A percentile compares a stretch with the other conserved stretches of the same genome.
These are phyloP conservation scores for Saccharomycopsis malanga DNA, from an alignment of 805 yeast genomes.

Conservation along the genomic window DNA sequence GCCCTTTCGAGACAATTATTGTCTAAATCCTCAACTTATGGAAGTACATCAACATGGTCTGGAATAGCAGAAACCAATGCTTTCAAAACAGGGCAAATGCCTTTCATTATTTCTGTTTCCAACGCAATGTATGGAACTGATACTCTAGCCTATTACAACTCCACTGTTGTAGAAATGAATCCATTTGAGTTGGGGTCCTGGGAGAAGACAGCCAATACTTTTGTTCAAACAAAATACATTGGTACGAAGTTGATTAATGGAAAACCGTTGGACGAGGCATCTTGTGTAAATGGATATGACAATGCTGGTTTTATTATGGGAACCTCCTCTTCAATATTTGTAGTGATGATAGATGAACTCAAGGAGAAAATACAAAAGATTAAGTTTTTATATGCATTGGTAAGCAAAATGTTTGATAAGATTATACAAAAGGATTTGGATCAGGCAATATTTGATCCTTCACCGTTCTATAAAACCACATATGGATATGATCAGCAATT, in stretches of 20 bases:
- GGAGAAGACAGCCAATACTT: slow-evolving; percentile 49
- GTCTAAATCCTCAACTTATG: slow-evolving; percentile 39
- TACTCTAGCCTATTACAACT: slow-evolving; percentile 15
- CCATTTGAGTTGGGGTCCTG: slow-evolving; percentile 79
- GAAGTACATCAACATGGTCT: slow-evolving; percentile 40
- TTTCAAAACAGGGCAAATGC: slow-evolving; percentile 41
- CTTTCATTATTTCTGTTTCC: slow-evolving; percentile 39
- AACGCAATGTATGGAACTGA: slow-evolving; percentile 31
- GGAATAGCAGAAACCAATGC: slow-evolving; percentile 40
- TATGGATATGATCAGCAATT: slow-evolving; percentile 24
- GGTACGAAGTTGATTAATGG: slow-evolving; percentile 66
- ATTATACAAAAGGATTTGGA: slow-evolving; percentile 5
- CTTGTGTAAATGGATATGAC: slow-evolving; percentile 63
- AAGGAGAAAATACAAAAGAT: slow-evolving; percentile 32
- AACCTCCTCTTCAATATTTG: slow-evolving; percentile 65
- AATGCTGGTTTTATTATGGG: slow-evolving; percentile 74
- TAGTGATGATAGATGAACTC: slow-evolving; percentile 56
- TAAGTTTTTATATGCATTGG: slow-evolving; percentile 2
- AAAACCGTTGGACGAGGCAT: slow-evolving; percentile 28
- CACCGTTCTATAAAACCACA: slow-evolving; percentile 52
- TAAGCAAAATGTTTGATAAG: slow-evolving; percentile 4
- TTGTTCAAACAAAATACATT: slow-evolving; percentile 53
- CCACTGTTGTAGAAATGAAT: slow-evolving; percentile 33
- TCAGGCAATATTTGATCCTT: slow-evolving; percentile 30
- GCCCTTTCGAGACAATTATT: slow-evolving; percentile 57